Base-by-base conservation (phyloP, 1,139 yeast genomes). In the Pneumocystis murina region DNA sequence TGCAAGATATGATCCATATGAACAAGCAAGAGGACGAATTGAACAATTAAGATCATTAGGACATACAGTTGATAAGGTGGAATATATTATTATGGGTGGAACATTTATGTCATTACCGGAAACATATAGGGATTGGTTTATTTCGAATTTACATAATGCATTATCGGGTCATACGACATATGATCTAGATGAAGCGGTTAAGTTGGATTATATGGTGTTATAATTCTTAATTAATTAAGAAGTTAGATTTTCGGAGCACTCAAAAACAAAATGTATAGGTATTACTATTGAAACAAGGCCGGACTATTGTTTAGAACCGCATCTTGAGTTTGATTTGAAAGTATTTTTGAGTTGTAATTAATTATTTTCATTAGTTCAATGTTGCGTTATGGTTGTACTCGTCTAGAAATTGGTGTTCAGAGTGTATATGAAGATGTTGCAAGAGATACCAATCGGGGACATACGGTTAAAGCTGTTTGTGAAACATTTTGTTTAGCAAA, bases 251-350 rank as follows among this genome's bases (percentile, higher is more conserved):
- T 89, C 97, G 0, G 98, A 92, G 75, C 97, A 92, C 73, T 86
- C 96, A 28, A 85, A 87, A 70, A 92, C 97, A 6, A 94, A 94
- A 73, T 92, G 98, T 80, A 98, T 92, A 55, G 99, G 99, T 67
- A 92, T 92, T 69, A 92, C 99, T 24, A 92, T 92, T 70, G 99
- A 92, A 75, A 92, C 99, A 0, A 82, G 99, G 74, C 99, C 99
- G 0, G 99, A 92, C 76, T 94, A 94, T 77, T 92, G 99, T 78
- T 90, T 97, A 0, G 95, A 87, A 68, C 88, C 96, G 0, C 99
- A 92, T 75, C 77, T 92, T 69, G 30, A 24, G 60, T 58, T 38
- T 58, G 33, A 48, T 24, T 24, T 20, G 16, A 58, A 20, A n/a
- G 24, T 20, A 20, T 24, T 38, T 12, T 24, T 28, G 38, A 20